A percentile compares a stretch with the other conserved stretches of the same genome.
phyloP scores from a whole-genome alignment of 257 asterid species.

The Solanum medicagineum region DNA sequence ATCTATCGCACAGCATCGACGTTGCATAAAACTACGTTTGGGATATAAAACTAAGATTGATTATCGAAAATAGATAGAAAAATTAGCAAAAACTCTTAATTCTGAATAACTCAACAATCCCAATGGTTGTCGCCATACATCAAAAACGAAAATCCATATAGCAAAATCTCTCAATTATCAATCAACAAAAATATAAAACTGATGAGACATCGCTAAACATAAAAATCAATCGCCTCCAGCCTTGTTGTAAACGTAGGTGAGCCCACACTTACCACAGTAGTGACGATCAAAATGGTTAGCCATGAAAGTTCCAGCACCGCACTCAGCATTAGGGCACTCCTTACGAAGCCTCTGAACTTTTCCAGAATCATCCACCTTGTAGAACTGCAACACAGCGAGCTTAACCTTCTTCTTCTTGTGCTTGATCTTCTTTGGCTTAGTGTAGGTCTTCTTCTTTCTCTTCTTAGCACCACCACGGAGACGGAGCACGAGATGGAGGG shows the following conservation, averaged over 20 bases:
- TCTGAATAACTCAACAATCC: neutral
- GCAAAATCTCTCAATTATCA: neutral
- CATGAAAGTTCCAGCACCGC: slow-evolving; percentile 67
- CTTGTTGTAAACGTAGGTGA: slow-evolving; percentile 61
- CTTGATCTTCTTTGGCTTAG: slow-evolving; percentile 67
- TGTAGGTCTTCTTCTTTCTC: slow-evolving; percentile 72
- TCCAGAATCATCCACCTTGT: slow-evolving; percentile 59
- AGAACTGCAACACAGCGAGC: slow-evolving; percentile 52
- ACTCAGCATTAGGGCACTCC: slow-evolving; percentile 67
- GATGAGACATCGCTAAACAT: neutral
- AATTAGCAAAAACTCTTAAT: neutral
- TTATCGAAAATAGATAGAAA: neutral
- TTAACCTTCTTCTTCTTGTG: slow-evolving; percentile 67
- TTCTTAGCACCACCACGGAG: slow-evolving; percentile 74
- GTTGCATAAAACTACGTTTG: neutral
- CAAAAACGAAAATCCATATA: neutral
- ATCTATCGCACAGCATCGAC: neutral
- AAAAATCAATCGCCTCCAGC: slow-evolving; percentile 33
- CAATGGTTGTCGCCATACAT: neutral
- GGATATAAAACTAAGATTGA: neutral
- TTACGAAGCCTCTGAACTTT: slow-evolving; percentile 68
- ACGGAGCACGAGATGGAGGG: slow-evolving; percentile 56
- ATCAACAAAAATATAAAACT: neutral
- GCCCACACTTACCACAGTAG: slow-evolving; percentile 69
- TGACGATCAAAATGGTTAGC: slow-evolving; percentile 65